Percentiles rank a stretch among this genome's conserved stretches.
Conservation (phyloP, 768 basidiomycete genomes). For the Rhodotorula kratochvilovae region DNA sequence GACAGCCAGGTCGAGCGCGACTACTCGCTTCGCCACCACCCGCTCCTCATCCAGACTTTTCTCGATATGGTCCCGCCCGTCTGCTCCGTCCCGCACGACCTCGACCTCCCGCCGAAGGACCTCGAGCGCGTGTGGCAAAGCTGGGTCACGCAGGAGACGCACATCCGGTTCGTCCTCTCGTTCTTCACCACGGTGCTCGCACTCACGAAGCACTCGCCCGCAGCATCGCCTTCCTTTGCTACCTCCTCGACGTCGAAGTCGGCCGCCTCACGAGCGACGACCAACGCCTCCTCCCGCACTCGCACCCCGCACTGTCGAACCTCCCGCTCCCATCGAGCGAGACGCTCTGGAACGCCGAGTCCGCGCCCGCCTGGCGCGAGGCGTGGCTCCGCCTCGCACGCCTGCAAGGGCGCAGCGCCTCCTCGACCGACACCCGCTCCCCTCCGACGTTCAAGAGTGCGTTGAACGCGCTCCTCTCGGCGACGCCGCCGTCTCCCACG, state of each 20-base stretch:
- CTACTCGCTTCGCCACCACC: background rate
- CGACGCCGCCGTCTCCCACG: background rate
- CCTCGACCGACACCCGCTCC: background rate
- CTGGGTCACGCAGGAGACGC: background rate
- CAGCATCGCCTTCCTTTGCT: constrained; percentile 10
- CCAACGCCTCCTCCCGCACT: background rate
- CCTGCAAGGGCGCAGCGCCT: background rate
- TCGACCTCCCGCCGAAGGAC: background rate
- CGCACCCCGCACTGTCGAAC: background rate
- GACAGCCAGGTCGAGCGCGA: background rate
- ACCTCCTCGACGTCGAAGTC: constrained; percentile 1
- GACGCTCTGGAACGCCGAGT: background rate
- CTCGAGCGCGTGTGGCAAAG: background rate
- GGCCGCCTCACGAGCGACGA: background rate
- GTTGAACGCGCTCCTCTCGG: background rate
- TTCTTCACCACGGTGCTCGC: background rate
- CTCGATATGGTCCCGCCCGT: too few species aligned
- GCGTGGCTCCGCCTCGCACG: background rate
- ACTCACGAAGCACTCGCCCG: too few species aligned
- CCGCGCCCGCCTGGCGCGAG: background rate
- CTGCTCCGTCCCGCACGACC: background rate
- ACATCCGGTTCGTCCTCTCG: background rate
- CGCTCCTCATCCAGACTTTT: background rate
- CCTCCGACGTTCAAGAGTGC: background rate
- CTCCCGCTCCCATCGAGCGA: background rate